These are phyloP conservation scores for Cercospora nicotianae DNA, from an alignment of 2,329 filamentous ascomycete genomes.

Conservation along the genomic window DNA sequence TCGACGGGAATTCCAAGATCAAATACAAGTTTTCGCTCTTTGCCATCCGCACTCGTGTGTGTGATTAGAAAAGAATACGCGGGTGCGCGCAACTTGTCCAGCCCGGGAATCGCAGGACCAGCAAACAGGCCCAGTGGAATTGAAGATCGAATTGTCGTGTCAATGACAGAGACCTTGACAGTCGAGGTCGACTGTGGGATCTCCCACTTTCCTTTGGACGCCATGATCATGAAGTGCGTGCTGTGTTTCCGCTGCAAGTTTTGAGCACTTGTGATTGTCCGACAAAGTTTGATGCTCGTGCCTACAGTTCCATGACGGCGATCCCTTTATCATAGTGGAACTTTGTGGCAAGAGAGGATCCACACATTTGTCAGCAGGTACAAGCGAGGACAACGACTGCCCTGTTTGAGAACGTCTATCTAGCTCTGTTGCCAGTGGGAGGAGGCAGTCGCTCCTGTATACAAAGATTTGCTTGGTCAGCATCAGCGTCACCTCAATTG, in stretches of 20 bases:
- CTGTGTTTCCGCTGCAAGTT: neutral
- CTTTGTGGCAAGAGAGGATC: neutral
- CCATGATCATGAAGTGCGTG: neutral
- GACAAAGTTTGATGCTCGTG: neutral
- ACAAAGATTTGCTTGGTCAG: neutral
- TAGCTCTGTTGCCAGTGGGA: neutral
- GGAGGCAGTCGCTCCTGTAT: neutral
- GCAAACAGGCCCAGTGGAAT: conserved; percentile 1
- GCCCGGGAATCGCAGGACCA: neutral
- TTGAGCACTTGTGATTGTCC: neutral
- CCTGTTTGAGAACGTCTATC: neutral
- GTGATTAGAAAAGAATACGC: conserved; percentile 6
- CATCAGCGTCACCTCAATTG: conserved; percentile 3
- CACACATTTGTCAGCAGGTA: conserved; percentile 6
- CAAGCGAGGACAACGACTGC: neutral
- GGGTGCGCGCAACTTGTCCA: neutral
- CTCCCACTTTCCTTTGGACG: neutral
- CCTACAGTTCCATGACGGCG: neutral
- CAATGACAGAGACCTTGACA: conserved; percentile 5
- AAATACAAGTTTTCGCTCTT: neutral
- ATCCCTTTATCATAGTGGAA: neutral
- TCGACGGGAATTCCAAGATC: conserved; percentile 9
- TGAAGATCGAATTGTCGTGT: conserved; percentile 6
- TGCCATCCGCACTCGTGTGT: neutral
- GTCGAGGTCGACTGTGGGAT: conserved; percentile 9